Conservation (phyloP, 495 filamentous ascomycete species). For the Clavariopsis aquatica region DNA sequence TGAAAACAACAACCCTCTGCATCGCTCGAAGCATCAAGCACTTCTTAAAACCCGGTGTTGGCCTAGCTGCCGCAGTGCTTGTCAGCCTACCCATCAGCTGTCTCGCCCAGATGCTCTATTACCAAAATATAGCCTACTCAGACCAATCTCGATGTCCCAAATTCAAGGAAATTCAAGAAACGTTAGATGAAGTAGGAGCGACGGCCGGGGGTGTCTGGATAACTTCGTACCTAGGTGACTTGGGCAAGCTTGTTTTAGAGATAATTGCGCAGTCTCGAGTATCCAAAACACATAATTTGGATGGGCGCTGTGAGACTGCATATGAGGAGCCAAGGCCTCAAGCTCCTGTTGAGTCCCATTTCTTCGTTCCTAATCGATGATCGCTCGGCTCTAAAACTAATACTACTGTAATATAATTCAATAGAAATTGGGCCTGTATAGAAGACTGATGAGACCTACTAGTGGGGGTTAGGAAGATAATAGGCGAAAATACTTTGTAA, state of each 20-base stretch:
- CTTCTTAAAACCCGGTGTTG: slow-evolving; percentile 11
- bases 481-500: background rate
- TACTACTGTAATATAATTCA: background rate
- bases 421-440: no score
- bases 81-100: background rate
- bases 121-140: background rate
- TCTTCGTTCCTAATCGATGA: background rate
- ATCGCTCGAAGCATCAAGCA: slow-evolving; percentile 9
- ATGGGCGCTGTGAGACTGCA: background rate
- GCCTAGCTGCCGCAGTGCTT: background rate
- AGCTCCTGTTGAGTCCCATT: background rate
- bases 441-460: no score
- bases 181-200: background rate
- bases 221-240: background rate
- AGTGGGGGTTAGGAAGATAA: background rate
- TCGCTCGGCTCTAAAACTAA: background rate
- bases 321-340: background rate
- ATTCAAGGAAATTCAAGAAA: background rate
- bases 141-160: background rate
- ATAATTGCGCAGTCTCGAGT: background rate
- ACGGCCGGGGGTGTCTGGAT: background rate
- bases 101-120: background rate
- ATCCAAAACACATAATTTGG: background rate
- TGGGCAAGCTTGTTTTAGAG: background rate
- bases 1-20: slow-evolving; percentile 4